Evolutionary conservation across 1,139 yeast species (phyloP).

Genomic region (Yamadazyma dendronema): DNA sequence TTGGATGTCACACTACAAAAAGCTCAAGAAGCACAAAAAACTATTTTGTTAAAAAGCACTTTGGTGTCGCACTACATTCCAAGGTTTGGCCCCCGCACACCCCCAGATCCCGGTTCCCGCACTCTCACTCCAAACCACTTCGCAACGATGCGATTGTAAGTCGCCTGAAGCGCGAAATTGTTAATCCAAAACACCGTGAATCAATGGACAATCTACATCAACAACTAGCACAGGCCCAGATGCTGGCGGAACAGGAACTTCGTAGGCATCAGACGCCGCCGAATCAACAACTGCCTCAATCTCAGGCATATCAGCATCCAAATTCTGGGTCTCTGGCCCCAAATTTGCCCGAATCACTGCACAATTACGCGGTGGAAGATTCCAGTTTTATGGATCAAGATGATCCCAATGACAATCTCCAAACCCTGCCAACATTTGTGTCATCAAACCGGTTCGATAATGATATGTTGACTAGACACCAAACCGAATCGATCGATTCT

Average conservation of each 20-base stretch:
- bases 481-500: constrained; percentile 28
- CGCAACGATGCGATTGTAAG: too few species aligned
- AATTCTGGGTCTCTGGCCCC: too few species aligned
- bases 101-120: too few species aligned
- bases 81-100: too few species aligned
- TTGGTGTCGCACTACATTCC: too few species aligned
- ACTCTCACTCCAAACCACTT: too few species aligned
- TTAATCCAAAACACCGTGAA: not conserved
- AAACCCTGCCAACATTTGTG: constrained; percentile 19
- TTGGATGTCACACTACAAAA: too few species aligned
- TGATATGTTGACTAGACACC: constrained; percentile 12
- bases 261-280: constrained; percentile 4
- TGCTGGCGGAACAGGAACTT: constrained; percentile 13
- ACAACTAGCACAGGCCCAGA: constrained; percentile 13
- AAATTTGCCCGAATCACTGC: too few species aligned
- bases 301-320: too few species aligned
- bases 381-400: constrained; percentile 47
- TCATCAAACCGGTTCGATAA: constrained; percentile 13
- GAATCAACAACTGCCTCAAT: not conserved
- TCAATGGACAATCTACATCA: constrained; percentile 12
- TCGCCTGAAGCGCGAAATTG: too few species aligned
- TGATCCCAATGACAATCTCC: constrained; percentile 10
- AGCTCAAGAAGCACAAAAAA: too few species aligned
- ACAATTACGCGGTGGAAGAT: constrained; percentile 1
- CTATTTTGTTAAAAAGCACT: too few species aligned